Percentiles rank a stretch among this genome's conserved stretches.
phyloP scores from a whole-genome alignment of 2,329 filamentous ascomycete species.

The Cryoendolithus antarcticus region DNA sequence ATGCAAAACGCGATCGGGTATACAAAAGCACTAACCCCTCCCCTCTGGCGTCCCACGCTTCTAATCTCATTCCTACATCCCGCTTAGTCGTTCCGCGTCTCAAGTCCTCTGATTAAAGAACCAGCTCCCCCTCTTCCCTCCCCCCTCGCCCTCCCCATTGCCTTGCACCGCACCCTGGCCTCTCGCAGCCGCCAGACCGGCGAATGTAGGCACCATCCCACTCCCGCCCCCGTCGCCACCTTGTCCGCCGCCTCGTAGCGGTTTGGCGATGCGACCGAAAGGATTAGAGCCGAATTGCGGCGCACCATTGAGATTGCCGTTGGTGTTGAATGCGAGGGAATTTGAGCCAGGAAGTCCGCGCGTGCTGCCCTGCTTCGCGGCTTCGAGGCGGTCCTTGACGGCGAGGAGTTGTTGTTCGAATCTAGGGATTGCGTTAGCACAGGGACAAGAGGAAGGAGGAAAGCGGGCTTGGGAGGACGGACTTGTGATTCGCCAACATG shows the following conservation, averaged over 20 bases:
- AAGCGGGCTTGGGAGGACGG: too few relatives aligned
- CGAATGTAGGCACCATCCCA: constrained; percentile 30
- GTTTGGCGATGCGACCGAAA: constrained; percentile 56
- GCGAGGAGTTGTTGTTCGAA: constrained; percentile 95
- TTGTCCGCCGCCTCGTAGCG: constrained; percentile 44
- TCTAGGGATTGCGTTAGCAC: constrained; percentile 36
- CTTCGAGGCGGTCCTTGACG: constrained; percentile 94
- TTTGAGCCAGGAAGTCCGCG: constrained; percentile 55
- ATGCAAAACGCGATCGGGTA: too few relatives aligned
- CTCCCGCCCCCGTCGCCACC: constrained; percentile 25
- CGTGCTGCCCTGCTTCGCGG: constrained; percentile 83
- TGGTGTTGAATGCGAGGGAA: constrained; percentile 26
- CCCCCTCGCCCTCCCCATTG: constrained; percentile 5
- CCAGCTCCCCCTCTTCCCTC: constrained; percentile 15
- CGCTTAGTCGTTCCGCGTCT: neutral
- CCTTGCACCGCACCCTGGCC: constrained; percentile 5
- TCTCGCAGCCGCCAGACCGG: constrained; percentile 25
- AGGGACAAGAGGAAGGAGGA: neutral
- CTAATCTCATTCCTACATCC: too few relatives aligned
- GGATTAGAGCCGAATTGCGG: constrained; percentile 50
- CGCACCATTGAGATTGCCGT: constrained; percentile 6
- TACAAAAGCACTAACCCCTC: too few relatives aligned
- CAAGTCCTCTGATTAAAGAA: constrained; percentile 20
- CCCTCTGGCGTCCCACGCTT: too few relatives aligned
- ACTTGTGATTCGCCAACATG: constrained; percentile 46